These are phyloP conservation scores for Pilobolus umbonatus DNA, from an alignment of 192 early-diverging fungal species.

Conservation along the genomic window DNA sequence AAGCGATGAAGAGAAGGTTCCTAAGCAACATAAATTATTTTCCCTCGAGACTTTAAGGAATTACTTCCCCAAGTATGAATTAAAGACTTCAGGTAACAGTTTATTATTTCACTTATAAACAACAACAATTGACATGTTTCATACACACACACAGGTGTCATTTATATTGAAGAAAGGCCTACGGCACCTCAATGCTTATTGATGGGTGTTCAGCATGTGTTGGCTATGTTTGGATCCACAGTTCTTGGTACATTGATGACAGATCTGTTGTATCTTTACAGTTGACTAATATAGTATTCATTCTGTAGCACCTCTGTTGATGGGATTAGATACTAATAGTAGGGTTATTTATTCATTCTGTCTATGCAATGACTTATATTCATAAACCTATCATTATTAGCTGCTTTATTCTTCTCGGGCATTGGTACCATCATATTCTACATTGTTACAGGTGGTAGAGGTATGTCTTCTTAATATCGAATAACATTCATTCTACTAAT, in stretches of 20 bases:
- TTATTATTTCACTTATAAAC: neutral
- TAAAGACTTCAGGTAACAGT: constrained; percentile 22
- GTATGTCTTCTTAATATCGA: neutral
- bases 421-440: constrained; percentile 52
- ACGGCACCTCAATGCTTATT: constrained; percentile 32
- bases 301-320: constrained; percentile 33
- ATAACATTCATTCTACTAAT: neutral
- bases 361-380: neutral
- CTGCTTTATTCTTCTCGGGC: constrained; percentile 50
- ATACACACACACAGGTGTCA: constrained; percentile 11
- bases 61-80: constrained; percentile 35
- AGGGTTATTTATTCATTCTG: constrained; percentile 6
- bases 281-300: neutral
- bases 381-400: constrained; percentile 5
- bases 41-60: constrained; percentile 10
- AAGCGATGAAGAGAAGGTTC: neutral
- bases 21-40: constrained; percentile 7
- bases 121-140: neutral
- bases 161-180: constrained; percentile 39
- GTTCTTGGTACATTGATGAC: constrained; percentile 32
- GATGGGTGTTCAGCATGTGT: constrained; percentile 48
- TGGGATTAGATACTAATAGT: constrained; percentile 43
- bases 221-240: constrained; percentile 59
- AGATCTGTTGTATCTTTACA: constrained; percentile 1
- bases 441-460: constrained; percentile 46